These are phyloP conservation scores for Penicillium psychrofluorescens DNA, from an alignment of 495 filamentous ascomycete genomes.

Conservation along the genomic window DNA sequence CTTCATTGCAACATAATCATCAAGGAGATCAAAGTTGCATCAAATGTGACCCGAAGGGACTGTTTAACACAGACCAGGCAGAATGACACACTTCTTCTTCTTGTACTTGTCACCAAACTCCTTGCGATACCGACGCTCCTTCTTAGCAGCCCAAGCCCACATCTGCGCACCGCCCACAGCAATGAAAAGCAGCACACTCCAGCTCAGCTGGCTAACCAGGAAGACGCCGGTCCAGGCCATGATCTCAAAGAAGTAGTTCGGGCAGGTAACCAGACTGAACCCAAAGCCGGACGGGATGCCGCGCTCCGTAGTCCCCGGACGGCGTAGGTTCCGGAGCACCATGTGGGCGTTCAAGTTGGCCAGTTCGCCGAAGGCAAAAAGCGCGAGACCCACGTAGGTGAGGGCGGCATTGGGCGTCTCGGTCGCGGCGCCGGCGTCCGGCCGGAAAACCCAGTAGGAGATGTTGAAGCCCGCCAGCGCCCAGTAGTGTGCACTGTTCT, in stretches of 20 bases:
- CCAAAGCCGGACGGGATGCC: constrained; percentile 83
- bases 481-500: constrained; percentile 92
- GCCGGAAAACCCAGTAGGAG: constrained; percentile 77
- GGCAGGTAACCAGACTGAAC: constrained; percentile 85
- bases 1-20: too few species aligned
- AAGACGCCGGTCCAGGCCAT: constrained; percentile 74
- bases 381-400: constrained; percentile 53
- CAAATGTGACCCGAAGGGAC: too few species aligned
- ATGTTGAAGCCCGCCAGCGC: constrained; percentile 72
- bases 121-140: constrained; percentile 81
- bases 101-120: constrained; percentile 88
- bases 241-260: constrained; percentile 94
- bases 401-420: constrained; percentile 35
- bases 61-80: constrained; percentile 60
- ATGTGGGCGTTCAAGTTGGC: constrained; percentile 74
- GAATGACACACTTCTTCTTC: constrained; percentile 73
- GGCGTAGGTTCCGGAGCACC: constrained; percentile 65
- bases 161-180: constrained; percentile 64
- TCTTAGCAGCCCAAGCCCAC: constrained; percentile 81
- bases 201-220: constrained; percentile 67
- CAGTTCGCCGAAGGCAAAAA: constrained; percentile 71
- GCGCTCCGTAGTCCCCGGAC: constrained; percentile 71
- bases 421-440: constrained; percentile 51
- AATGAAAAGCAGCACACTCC: constrained; percentile 66
- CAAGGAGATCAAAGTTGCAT: too few species aligned